Percentiles rank a stretch among this genome's conserved stretches.
Conservation (phyloP, 108 stramenopile species). For the Skeletonema costatum region DNA sequence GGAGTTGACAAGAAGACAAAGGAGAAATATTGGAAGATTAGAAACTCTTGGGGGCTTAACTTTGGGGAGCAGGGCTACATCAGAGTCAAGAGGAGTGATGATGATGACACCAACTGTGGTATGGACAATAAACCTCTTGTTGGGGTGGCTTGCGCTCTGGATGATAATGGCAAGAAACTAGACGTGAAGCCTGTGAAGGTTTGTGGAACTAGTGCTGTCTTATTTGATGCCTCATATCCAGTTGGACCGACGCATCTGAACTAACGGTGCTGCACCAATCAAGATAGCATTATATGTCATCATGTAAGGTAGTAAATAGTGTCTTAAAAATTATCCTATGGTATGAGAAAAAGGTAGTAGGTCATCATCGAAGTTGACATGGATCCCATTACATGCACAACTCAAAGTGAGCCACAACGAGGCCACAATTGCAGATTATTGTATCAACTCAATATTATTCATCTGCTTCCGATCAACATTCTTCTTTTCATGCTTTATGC, state of each 20-base stretch:
- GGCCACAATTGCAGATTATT: neutral
- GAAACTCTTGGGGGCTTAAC: slow-evolving; percentile 82
- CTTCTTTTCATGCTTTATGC: neutral
- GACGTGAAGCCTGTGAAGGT: slow-evolving; percentile 53
- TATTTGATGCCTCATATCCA: slow-evolving; percentile 72
- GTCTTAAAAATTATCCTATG: neutral
- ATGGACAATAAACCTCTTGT: slow-evolving; percentile 72
- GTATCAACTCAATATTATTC: too few relatives aligned
- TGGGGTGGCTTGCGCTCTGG: slow-evolving; percentile 80
- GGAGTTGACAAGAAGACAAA: slow-evolving; percentile 70
- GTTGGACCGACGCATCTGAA: slow-evolving; percentile 31
- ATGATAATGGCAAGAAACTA: slow-evolving; percentile 59
- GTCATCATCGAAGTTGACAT: neutral
- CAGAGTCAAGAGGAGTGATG: slow-evolving; percentile 64
- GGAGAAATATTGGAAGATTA: slow-evolving; percentile 79
- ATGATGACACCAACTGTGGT: slow-evolving; percentile 61
- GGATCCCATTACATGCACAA: neutral
- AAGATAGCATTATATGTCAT: neutral
- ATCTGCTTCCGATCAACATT: too few relatives aligned
- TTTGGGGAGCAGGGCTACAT: slow-evolving; percentile 91
- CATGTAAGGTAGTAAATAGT: neutral
- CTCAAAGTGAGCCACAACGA: neutral
- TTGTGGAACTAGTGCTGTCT: slow-evolving; percentile 80
- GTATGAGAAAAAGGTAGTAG: neutral
- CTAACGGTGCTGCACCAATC: neutral